Evolutionary conservation across 305 asterid genomes (phyloP).

Genomic region (Euphrasia arctica): DNA sequence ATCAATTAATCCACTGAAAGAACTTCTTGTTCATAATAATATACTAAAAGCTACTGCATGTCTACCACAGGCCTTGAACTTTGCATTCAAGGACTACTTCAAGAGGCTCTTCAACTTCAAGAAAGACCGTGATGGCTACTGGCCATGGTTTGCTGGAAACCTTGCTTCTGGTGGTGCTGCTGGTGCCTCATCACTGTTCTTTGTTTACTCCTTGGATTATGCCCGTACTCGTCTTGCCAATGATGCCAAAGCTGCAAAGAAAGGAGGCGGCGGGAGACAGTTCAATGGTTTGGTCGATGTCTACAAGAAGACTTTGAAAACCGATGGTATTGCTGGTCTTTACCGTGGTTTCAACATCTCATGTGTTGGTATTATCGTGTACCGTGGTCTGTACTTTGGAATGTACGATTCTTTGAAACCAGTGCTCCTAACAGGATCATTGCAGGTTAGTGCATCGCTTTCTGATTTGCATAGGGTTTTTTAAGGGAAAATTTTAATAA

Average conservation of each 20-base stretch:
- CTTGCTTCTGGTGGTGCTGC: slow-evolving; percentile 88
- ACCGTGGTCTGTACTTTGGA: slow-evolving; percentile 91
- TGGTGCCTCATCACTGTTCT: slow-evolving; percentile 87
- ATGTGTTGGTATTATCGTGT: slow-evolving; percentile 87
- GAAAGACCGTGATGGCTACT: slow-evolving; percentile 38
- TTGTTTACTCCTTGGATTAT: slow-evolving; percentile 89
- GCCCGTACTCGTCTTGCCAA: slow-evolving; percentile 45
- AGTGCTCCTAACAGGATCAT: slow-evolving; percentile 60
- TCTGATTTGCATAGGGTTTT: slow-evolving; percentile 1
- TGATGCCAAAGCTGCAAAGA: slow-evolving; percentile 89
- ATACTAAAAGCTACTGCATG: slow-evolving; percentile 18
- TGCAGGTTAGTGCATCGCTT: slow-evolving; percentile 72
- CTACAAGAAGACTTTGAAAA: slow-evolving; percentile 62
- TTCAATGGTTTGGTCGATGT: slow-evolving; percentile 85
- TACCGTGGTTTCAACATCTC: slow-evolving; percentile 97
- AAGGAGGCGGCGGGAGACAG: slow-evolving; percentile 94
- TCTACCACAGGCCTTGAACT: slow-evolving; percentile 78
- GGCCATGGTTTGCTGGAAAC: slow-evolving; percentile 97
- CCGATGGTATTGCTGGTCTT: slow-evolving; percentile 59
- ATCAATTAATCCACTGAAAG: too few relatives aligned
- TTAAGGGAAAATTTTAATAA: too few relatives aligned
- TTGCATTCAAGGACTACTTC: slow-evolving; percentile 93
- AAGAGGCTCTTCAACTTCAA: slow-evolving; percentile 65
- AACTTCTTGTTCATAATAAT: not conserved
- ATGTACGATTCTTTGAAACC: slow-evolving; percentile 90